Percentiles rank a stretch among this genome's conserved stretches.
phyloP scores from a whole-genome alignment of 139 green algal genomes.

The Coccomyxa sp. region DNA sequence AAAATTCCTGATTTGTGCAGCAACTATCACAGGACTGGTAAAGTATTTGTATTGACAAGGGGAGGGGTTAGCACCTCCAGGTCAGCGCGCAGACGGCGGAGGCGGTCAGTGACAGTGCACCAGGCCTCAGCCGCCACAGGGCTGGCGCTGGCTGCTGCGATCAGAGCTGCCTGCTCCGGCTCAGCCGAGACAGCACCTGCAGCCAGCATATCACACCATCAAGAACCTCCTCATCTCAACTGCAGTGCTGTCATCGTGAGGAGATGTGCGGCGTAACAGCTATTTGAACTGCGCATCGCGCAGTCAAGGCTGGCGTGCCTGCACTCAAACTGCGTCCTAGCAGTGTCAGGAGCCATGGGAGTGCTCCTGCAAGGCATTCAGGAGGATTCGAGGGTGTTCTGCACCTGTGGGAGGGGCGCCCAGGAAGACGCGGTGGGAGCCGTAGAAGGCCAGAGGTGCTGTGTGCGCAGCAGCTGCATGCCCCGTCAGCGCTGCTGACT shows the following conservation, averaged over 20 bases:
- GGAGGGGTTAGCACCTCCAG: neutral
- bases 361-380: too few species aligned
- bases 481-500: neutral
- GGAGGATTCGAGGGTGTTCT: too few species aligned
- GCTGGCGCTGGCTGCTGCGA: neutral
- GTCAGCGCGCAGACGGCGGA: constrained; percentile 1
- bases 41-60: neutral
- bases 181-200: neutral
- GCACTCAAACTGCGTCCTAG: too few species aligned
- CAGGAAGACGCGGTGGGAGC: neutral
- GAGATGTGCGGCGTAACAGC: too few species aligned
- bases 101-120: neutral
- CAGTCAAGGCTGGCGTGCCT: too few species aligned
- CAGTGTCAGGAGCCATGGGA: too few species aligned
- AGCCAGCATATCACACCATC: neutral
- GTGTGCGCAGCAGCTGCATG: neutral
- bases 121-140: neutral
- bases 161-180: neutral
- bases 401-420: neutral
- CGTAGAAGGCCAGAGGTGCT: neutral
- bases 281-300: too few species aligned
- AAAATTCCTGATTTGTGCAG: neutral
- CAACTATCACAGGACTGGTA: neutral
- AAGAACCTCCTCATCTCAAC: too few species aligned
- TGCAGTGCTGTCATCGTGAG: too few species aligned